Base-by-base conservation (phyloP, 495 filamentous ascomycete species). In the Aspergillus nidulans region DNA sequence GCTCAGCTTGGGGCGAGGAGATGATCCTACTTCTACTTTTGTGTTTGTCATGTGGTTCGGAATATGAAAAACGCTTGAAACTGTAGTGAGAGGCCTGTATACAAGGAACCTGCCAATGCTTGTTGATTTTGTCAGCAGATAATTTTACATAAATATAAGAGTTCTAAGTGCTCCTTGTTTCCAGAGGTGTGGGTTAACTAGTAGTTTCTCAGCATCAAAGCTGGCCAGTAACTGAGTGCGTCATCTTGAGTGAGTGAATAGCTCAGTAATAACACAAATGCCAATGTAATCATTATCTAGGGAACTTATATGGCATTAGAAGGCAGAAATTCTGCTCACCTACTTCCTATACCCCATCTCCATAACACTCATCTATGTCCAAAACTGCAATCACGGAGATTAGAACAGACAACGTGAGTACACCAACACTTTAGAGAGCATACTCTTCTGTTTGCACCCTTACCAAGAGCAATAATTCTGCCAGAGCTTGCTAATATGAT, bases 1-100 rank as follows among this genome's bases (percentile, higher is more conserved):
- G 18, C 20, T 12, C 3, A 19, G 3, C 6, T 26, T 15, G 25
- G 28, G 25, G 25, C 18, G 19, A 19, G 39, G 20, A 24, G 19
- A 38, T 21, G 51, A 19, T 13, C 13, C 30, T 52, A 28, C 26
- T 32, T 51, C 2, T 25, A 6, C 30, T 42, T 52, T 16, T 43
- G 4, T 23, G 16, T 23, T 45, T 53, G 25, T 46, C 19, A 9
- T 46, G 44, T 30, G 19, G 15, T n/a, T 6, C 6, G 25, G 8
- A 34, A 34, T 36, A 16, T 53, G 25, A 53, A 45, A 53, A 13
- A 36, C 26, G 40, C 13, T 46, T 30, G 15, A 30, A 46, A 46
- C 21, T 43, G 40, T 24, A 23, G 4, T 12, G 40, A 28, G 24
- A 2, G 24, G 13, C 2, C 7, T n/a, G 23, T 13, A n/a, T 9